Evolutionary conservation across 1,139 yeast genomes (phyloP), one percentile per base, ranked within the genome.

Genomic region (Saccharomycopsis hybrid): DNA sequence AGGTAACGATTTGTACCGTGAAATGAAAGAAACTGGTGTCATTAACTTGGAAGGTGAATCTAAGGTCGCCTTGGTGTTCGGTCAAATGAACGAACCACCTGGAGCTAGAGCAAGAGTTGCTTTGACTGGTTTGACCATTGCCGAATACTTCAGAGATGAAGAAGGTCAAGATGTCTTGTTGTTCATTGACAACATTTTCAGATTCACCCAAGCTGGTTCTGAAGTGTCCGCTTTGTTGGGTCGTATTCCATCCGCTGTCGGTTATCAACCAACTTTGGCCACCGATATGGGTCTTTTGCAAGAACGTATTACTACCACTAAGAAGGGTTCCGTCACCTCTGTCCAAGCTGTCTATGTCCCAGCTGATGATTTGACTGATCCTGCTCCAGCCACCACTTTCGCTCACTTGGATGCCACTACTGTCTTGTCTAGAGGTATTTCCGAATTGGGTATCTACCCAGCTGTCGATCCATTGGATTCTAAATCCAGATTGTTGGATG

Each of bases 101-200:
- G 98, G 98, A 78, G 98, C 98, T 68, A 90, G 98, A 84, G 97
- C 98, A 68, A 94, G 98, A 85, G 98, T 92, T 73, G 98, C 98
- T 68, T 80, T 92, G 73, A 92, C 98, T 65, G 98, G 98, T 84
- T 84, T 92, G 75, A 92, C 98, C 76, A 89, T 92, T 74, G 98
- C 98, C 67, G 98, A 92, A 80, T 92, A 92, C 81, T 92, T 92
- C 94, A 94, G 98, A 88, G 98, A 92, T 75, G 98, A 87, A 77
- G 98, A 92, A 79, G 98, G 98, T 75, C 97, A 92, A 80, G 98
- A 92, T 85, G 98, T 92, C 76, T 82, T 92, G 84, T 84, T 92
- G 72, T 92, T 92, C 82, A 87, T 92, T 70, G 98, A 92, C 81
- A 92, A 92, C 90, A 92, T 92, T 86, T 92, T 92, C 95, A 90